phyloP scores from a whole-genome alignment of 2,329 filamentous ascomycete genomes.

The Lasiodiplodia sp. region DNA sequence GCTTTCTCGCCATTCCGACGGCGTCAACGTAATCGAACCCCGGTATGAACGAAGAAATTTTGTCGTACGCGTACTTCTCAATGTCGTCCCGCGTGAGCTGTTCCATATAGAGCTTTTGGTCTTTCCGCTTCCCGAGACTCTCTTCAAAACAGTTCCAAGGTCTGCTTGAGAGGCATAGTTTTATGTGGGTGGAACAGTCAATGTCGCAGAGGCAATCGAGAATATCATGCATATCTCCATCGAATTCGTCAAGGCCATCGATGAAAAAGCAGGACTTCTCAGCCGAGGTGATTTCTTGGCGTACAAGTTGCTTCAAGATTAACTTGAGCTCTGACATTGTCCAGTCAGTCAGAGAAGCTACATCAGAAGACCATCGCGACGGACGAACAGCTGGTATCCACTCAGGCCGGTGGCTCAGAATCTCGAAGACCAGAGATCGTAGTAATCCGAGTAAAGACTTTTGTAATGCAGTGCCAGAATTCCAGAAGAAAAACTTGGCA shows the following conservation, averaged over 20 bases:
- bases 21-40: no score
- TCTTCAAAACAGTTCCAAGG: slow-evolving; percentile 33
- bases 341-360: background rate
- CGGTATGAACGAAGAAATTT: background rate
- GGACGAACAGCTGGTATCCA: background rate
- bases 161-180: slow-evolving; percentile 33
- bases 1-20: no score
- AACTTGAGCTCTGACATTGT: background rate
- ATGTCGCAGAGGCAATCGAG: slow-evolving; percentile 2
- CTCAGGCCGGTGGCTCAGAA: background rate
- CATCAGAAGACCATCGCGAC: background rate
- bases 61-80: background rate
- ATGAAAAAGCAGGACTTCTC: background rate
- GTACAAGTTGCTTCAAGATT: background rate
- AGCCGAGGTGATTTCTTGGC: background rate
- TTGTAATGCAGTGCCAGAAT: background rate
- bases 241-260: background rate
- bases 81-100: background rate
- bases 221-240: background rate
- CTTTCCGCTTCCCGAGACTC: slow-evolving; percentile 1
- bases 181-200: background rate
- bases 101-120: background rate
- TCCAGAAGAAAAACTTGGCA: background rate
- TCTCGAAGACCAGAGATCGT: background rate
- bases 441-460: background rate